phyloP scores from a whole-genome alignment of 345 rosid species.

The Clarkia xantiana region DNA sequence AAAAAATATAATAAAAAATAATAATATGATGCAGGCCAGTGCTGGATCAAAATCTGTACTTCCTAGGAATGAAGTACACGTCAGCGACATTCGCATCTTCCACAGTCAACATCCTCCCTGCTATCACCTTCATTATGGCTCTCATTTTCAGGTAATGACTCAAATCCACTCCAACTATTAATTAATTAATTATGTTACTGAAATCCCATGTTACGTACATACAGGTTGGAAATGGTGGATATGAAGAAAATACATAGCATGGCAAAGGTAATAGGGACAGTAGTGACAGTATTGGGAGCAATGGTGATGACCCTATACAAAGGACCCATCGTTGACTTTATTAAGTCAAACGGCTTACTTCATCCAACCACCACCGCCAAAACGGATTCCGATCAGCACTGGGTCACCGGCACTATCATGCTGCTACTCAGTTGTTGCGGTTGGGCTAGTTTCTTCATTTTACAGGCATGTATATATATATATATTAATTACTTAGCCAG shows the following conservation, averaged over 20 bases:
- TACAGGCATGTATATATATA: conserved; percentile 31
- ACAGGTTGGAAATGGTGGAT: conserved; percentile 60
- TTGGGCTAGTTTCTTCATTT: conserved; percentile 74
- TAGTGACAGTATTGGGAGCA: conserved; percentile 59
- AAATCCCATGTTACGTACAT: no score
- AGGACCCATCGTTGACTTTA: conserved; percentile 57
- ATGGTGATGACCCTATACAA: conserved; percentile 92
- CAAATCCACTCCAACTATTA: background rate
- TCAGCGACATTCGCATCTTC: conserved; percentile 78
- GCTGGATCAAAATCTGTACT: conserved; percentile 74
- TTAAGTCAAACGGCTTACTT: conserved; percentile 22
- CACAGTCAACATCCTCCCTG: conserved; percentile 61
- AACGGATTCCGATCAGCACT: conserved; percentile 27
- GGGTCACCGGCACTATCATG: conserved; percentile 56
- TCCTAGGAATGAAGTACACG: conserved; percentile 71
- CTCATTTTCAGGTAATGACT: conserved; percentile 54
- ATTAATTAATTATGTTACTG: background rate
- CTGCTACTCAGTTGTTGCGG: conserved; percentile 40
- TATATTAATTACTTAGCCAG: no score
- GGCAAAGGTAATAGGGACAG: conserved; percentile 70
- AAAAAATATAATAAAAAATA: background rate
- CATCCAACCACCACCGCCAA: conserved; percentile 14
- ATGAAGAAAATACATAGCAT: conserved; percentile 42
- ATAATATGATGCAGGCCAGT: conserved; percentile 48
- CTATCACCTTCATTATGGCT: conserved; percentile 75